A percentile compares a stretch with the other conserved stretches of the same genome.
These are phyloP conservation scores for Daldinia sp. DNA, from an alignment of 2,329 filamentous ascomycete species.

Conservation along the genomic window DNA sequence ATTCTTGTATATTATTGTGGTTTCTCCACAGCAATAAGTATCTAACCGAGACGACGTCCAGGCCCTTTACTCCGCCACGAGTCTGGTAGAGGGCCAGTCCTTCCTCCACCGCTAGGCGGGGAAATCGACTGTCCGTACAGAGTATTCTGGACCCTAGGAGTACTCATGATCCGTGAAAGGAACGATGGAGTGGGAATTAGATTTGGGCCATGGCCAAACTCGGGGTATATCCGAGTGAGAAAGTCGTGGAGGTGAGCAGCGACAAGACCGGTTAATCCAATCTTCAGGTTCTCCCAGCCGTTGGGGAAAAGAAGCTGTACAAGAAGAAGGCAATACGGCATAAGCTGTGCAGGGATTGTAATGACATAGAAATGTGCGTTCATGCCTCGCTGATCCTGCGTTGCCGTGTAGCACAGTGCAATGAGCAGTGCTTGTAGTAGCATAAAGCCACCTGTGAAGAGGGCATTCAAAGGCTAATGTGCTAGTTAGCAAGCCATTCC, in stretches of 20 bases:
- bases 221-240: conserved; percentile 84
- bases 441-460: conserved; percentile 58
- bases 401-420: conserved; percentile 83
- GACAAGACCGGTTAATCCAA: conserved; percentile 79
- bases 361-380: conserved; percentile 83
- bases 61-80: conserved; percentile 70
- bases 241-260: conserved; percentile 94
- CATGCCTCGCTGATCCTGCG: conserved; percentile 82
- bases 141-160: conserved; percentile 57
- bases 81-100: conserved; percentile 63
- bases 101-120: conserved; percentile 47
- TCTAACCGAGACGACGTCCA: conserved; percentile 68
- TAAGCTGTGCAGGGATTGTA: conserved; percentile 80
- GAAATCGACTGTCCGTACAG: conserved; percentile 70
- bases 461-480: conserved; percentile 59
- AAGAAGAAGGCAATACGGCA: conserved; percentile 82
- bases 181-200: conserved; percentile 77
- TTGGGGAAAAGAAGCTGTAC: conserved; percentile 72
- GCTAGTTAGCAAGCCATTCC: conserved; percentile 39
- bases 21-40: neutral
- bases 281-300: conserved; percentile 63
- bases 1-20: neutral
- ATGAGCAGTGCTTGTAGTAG: conserved; percentile 75
- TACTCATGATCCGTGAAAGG: conserved; percentile 72
- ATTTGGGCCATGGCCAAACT: conserved; percentile 84